phyloP scores from a whole-genome alignment of 352 stramenopile genomes.

The Globisporangium viniferum region DNA sequence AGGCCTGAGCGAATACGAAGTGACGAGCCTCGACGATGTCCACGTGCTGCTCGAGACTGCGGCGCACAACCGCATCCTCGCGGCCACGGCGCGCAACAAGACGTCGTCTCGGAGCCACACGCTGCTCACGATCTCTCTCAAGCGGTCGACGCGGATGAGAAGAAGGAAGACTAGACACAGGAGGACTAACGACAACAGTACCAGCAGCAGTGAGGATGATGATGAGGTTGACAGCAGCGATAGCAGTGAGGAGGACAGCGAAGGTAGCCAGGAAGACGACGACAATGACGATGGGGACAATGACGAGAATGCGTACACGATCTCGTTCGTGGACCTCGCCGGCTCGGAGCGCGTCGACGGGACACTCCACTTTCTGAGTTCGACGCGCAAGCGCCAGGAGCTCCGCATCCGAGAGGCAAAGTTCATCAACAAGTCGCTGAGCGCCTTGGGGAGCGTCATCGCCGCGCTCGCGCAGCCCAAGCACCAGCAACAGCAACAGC shows the following conservation, averaged over 20 bases:
- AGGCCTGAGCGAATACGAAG: conserved; percentile 49
- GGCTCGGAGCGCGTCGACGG: conserved; percentile 64
- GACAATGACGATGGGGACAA: conserved; percentile 13
- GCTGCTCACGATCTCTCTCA: conserved; percentile 56
- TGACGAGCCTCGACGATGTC: conserved; percentile 45
- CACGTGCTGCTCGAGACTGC: conserved; percentile 44
- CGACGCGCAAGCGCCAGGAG: conserved; percentile 48
- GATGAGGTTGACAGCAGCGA: conserved; percentile 5
- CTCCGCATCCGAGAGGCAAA: conserved; percentile 73
- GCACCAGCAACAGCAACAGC: neutral
- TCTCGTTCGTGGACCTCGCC: conserved; percentile 74
- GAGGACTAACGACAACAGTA: neutral
- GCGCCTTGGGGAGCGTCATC: conserved; percentile 66
- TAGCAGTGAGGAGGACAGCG: conserved; percentile 4
- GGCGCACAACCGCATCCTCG: conserved; percentile 47
- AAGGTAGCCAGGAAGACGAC: conserved; percentile 1
- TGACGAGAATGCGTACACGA: conserved; percentile 23
- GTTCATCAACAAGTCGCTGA: conserved; percentile 76
- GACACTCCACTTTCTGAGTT: conserved; percentile 44
- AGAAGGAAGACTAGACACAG: neutral
- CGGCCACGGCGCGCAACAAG: conserved; percentile 54
- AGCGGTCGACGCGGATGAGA: conserved; percentile 3
- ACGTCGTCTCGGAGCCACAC: conserved; percentile 74
- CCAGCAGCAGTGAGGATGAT: neutral
- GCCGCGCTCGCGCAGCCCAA: conserved; percentile 42